phyloP scores from a whole-genome alignment of 495 filamentous ascomycete species.

The Talaromyces ruber region DNA sequence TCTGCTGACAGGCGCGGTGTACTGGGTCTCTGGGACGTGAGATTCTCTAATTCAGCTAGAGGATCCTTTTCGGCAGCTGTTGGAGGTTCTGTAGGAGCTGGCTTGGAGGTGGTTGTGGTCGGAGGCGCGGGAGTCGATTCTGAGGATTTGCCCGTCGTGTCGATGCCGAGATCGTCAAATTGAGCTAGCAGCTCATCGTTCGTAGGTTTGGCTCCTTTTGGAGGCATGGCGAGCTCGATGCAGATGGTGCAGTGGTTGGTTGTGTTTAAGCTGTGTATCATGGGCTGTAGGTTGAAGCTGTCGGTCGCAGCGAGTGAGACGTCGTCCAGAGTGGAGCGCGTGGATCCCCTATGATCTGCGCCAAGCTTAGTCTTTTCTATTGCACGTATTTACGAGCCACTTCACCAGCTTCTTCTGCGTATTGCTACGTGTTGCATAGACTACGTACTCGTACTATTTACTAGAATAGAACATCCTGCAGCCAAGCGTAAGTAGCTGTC shows the following conservation, averaged over 20 bases:
- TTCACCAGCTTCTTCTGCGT: background rate
- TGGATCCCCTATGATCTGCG: background rate
- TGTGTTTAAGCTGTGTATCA: background rate
- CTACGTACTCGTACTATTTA: background rate
- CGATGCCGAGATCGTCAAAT: constrained; percentile 64
- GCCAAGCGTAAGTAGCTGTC: background rate
- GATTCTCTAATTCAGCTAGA: constrained; percentile 77
- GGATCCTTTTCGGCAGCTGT: constrained; percentile 53
- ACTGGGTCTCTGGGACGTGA: constrained; percentile 55
- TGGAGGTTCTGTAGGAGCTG: constrained; percentile 27
- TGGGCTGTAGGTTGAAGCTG: background rate
- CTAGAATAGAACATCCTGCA: background rate
- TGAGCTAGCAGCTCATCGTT: constrained; percentile 78
- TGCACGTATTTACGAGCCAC: too few relatives aligned
- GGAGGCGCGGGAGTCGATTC: constrained; percentile 11
- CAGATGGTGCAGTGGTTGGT: background rate
- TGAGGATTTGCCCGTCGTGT: constrained; percentile 18
- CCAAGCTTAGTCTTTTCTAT: background rate
- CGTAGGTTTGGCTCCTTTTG: constrained; percentile 48
- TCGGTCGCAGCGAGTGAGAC: background rate
- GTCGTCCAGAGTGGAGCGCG: background rate
- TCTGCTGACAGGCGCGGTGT: constrained; percentile 70
- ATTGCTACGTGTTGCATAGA: background rate
- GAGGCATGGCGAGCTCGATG: constrained; percentile 20
- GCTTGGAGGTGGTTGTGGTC: background rate